phyloP scores from a whole-genome alignment of 2,329 filamentous ascomycete species.

The Chrysoporthe austroafricana region DNA sequence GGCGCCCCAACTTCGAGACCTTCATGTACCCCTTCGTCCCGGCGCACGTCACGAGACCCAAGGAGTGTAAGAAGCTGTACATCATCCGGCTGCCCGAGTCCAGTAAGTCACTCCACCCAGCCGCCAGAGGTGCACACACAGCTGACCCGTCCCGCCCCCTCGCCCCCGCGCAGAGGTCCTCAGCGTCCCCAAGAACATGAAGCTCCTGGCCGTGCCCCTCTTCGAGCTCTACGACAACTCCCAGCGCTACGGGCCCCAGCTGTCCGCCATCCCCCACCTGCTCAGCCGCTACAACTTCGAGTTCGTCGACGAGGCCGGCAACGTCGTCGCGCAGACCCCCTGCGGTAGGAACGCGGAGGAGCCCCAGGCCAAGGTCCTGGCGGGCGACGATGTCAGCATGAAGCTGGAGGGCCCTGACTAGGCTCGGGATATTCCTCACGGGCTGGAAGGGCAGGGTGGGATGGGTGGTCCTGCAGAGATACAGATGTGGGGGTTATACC shows the following conservation, averaged over 20 bases:
- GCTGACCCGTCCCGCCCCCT: neutral
- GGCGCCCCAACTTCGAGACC: constrained; percentile 98
- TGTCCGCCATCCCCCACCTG: constrained; percentile 94
- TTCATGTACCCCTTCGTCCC: constrained; percentile 99
- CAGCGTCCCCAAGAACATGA: constrained; percentile 99
- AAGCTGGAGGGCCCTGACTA: constrained; percentile 47
- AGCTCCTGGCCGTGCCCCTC: constrained; percentile 91
- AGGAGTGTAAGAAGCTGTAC: constrained; percentile 99
- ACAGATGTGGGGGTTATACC: neutral
- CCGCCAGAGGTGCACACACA: neutral
- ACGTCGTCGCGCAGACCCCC: constrained; percentile 83
- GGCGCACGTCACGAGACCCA: constrained; percentile 91
- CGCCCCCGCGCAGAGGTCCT: constrained; percentile 70
- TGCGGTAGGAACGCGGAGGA: constrained; percentile 67
- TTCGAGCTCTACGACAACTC: constrained; percentile 99
- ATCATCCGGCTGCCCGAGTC: constrained; percentile 92
- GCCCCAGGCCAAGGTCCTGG: constrained; percentile 68
- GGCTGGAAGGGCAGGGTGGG: neutral
- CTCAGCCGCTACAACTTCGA: constrained; percentile 97
- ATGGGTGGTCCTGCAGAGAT: neutral
- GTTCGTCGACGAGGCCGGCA: constrained; percentile 90
- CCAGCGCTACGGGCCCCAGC: constrained; percentile 88
- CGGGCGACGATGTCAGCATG: constrained; percentile 66
- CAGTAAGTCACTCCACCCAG: constrained; percentile 75
- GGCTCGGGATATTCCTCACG: neutral